phyloP scores from a whole-genome alignment of 306 rosid species.

The Fragaria iinumae region DNA sequence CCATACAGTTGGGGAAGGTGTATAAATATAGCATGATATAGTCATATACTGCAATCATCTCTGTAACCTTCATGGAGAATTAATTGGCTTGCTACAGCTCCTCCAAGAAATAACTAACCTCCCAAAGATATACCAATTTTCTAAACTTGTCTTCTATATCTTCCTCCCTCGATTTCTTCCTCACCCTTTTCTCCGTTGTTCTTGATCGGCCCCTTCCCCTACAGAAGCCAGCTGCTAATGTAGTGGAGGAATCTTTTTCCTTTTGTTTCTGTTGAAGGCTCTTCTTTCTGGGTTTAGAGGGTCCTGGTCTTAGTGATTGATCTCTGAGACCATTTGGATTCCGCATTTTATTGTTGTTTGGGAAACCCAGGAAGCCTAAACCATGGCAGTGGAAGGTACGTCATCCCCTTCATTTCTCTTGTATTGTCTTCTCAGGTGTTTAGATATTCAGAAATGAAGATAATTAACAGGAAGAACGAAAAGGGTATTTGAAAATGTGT shows the following conservation, averaged over 20 bases:
- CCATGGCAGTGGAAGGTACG: conserved; percentile 49
- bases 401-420: neutral
- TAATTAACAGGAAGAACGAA: neutral
- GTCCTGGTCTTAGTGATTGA: conserved; percentile 12
- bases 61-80: conserved; percentile 21
- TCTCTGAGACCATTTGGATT: neutral
- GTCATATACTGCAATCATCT: conserved; percentile 33
- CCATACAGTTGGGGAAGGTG: conserved; percentile 11
- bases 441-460: neutral
- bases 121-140: conserved; percentile 45
- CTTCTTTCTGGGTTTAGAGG: conserved; percentile 17
- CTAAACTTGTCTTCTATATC: conserved; percentile 23
- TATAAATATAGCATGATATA: conserved; percentile 56
- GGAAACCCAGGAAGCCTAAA: conserved; percentile 14
- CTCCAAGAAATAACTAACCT: conserved; percentile 52
- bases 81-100: conserved; percentile 30
- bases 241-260: conserved; percentile 21
- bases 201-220: neutral
- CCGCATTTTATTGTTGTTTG: conserved; percentile 1
- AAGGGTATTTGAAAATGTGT: neutral
- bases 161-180: conserved; percentile 11
- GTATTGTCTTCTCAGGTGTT: neutral
- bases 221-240: conserved; percentile 17
- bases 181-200: neutral
- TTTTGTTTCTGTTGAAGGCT: conserved; percentile 9